Percentiles rank a stretch among this genome's conserved stretches.
These are phyloP conservation scores for Oryza meyeriana DNA, from an alignment of 176 grass and related monocot genomes.

Conservation along the genomic window DNA sequence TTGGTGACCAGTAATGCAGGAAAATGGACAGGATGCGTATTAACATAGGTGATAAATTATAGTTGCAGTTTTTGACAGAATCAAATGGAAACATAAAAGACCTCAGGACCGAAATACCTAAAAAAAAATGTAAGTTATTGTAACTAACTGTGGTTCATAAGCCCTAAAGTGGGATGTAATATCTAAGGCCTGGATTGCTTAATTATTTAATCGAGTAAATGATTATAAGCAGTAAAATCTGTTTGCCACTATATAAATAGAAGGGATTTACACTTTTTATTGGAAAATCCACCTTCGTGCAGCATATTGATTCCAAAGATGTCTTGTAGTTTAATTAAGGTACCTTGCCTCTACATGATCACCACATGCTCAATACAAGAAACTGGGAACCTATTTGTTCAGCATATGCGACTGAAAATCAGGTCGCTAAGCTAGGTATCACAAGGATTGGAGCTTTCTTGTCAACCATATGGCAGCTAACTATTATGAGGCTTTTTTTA, in stretches of 20 bases:
- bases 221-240: background rate
- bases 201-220: background rate
- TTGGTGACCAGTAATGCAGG: background rate
- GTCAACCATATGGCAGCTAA: constrained; percentile 2
- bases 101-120: background rate
- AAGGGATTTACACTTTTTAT: too few species aligned
- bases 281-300: background rate
- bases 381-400: background rate
- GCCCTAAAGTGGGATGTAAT: background rate
- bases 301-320: background rate
- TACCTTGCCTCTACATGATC: background rate
- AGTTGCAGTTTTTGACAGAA: background rate
- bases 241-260: background rate
- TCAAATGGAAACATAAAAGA: background rate
- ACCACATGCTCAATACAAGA: background rate
- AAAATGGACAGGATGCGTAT: background rate
- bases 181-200: background rate
- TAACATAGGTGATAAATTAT: background rate
- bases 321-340: background rate
- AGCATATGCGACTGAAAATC: background rate
- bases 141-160: background rate
- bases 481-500: background rate
- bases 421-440: background rate
- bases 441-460: background rate
- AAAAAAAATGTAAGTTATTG: background rate